Base-by-base conservation (phyloP, 176 grass and related monocot genomes). In the Oropetium thomaeum region DNA sequence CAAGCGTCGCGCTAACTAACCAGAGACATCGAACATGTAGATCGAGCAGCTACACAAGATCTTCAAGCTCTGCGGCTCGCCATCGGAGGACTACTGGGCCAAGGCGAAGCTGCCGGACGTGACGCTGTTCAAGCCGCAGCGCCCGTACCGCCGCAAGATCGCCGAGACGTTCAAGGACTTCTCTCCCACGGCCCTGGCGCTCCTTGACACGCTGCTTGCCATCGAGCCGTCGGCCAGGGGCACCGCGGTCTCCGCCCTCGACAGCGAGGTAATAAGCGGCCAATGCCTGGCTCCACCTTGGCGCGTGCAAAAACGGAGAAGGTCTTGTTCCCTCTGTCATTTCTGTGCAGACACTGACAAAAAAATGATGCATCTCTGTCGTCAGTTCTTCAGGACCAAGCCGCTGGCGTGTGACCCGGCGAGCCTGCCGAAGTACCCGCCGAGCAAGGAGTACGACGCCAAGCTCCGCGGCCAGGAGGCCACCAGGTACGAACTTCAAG, bases 31-130 rank as follows among this genome's bases (percentile, higher is more conserved):
- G n/a, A 49, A 65, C 4, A 10, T 43, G 11, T 7, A 92, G 90
- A 88, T 93, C 53, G 91, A 93, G 82, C 91, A 93, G 83, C 59
- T 93, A 55, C 91, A 93, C 84, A 93, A 93, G 74, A 93, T 93
- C 67, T 93, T 93, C 81, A 93, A 93, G 87, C 91, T 93, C 14
- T 93, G 91, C 37, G 91, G 91, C 23, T 93, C 91, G 38, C 91
- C 91, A 23, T 90, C 91, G 2, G 91, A 93, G 55, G 82, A 93
- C 15, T 93, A 90, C 78, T 93, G 91, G 91, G 80, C 62, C 30
- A 93, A 85, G 57, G 85, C 87, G 1, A 90, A 80, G 65, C 71
- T 93, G 23, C 87, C 87, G 3, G 81, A 93, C 76, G 81, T 83
- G 69, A 93, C 91, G 29, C 79, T 93, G 57, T 93, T 93, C 69